Conservation (phyloP, 1,284 basidiomycete species). For the Cutaneotrichosporon dermatis region DNA sequence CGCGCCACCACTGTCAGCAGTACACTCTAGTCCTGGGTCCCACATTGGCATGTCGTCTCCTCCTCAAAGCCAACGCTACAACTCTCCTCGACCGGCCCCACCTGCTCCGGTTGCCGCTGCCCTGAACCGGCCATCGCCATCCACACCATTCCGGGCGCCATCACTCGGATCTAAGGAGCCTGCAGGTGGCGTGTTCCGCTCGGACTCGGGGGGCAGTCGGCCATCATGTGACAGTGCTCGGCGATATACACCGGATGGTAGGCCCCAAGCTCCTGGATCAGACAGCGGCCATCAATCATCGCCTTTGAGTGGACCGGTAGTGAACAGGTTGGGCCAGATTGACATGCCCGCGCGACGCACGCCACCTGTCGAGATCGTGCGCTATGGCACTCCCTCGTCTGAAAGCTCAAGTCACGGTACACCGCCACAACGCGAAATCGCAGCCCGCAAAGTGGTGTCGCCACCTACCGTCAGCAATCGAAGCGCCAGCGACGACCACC, state of each 20-base stretch:
- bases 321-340: neutral
- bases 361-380: neutral
- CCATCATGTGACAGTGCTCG: neutral
- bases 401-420: neutral
- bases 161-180: no score
- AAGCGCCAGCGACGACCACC: slow-evolving; percentile 1
- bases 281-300: neutral
- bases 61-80: neutral
- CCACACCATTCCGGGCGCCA: neutral
- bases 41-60: neutral
- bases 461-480: neutral
- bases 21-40: no score
- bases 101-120: neutral
- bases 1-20: neutral
- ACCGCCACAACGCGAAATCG: neutral
- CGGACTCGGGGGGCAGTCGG: no score
- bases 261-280: neutral
- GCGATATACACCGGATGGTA: neutral
- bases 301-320: neutral
- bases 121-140: neutral
- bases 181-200: no score
- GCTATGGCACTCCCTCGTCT: neutral
- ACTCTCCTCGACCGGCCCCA: neutral
- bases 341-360: neutral
- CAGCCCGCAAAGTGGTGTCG: neutral